Evolutionary conservation across 805 yeast genomes (phyloP).

Genomic region (Ogataea wickerhamii): DNA sequence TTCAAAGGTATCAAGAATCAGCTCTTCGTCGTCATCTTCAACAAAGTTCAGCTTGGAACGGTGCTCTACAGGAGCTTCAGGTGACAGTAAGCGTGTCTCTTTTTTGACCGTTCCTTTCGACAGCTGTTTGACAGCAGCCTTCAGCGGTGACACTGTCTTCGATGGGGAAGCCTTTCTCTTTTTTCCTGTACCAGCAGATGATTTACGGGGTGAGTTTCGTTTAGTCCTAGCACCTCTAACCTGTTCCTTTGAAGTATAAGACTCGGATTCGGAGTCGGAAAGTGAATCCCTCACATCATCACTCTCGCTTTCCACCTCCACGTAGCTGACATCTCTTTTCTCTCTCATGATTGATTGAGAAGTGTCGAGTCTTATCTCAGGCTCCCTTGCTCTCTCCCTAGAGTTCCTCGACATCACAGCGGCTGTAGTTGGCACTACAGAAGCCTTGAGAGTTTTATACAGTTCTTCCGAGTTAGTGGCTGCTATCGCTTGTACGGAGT

Average conservation of each 20-base stretch:
- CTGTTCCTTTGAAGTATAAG: background rate
- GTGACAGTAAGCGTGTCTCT: too few relatives aligned
- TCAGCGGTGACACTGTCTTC: background rate
- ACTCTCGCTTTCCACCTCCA: constrained; percentile 9
- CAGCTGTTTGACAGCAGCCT: too few relatives aligned
- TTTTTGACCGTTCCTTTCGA: background rate
- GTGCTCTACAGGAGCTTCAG: background rate
- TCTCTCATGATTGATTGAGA: too few relatives aligned
- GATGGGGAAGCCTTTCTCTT: background rate
- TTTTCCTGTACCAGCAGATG: background rate
- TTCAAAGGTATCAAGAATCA: constrained; percentile 19
- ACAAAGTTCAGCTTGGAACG: constrained; percentile 7
- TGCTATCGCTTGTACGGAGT: constrained; percentile 28
- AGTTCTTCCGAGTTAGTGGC: constrained; percentile 30
- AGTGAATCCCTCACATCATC: background rate
- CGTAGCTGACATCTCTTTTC: constrained; percentile 10
- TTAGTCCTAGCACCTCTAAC: background rate
- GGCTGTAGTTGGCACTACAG: constrained; percentile 26
- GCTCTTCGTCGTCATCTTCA: constrained; percentile 17
- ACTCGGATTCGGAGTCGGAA: background rate
- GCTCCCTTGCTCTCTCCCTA: constrained; percentile 6
- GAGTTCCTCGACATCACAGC: background rate
- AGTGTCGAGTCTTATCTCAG: background rate
- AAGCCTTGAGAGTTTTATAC: constrained; percentile 30
- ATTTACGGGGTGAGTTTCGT: background rate